phyloP scores from a whole-genome alignment of 163 green algal genomes.

The Coccomyxa subellipsoidea region DNA sequence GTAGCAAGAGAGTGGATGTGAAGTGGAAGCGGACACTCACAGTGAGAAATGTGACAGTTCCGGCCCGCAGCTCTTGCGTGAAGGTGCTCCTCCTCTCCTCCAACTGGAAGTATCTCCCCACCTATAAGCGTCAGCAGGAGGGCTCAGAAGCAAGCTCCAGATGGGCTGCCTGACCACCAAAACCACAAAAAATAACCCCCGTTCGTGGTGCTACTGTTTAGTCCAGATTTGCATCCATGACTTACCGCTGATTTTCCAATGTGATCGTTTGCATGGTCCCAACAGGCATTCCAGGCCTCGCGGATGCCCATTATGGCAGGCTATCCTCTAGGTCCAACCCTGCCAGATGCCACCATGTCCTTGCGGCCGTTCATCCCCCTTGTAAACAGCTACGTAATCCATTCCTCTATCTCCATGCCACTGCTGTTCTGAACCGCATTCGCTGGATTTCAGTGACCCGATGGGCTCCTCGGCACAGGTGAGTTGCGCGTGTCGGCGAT shows the following conservation, averaged over 20 bases:
- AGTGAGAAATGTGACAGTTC: conserved; percentile 77
- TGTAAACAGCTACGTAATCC: too few species aligned
- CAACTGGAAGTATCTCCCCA: conserved; percentile 59
- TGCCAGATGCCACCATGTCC: background rate
- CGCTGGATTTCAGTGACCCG: too few species aligned
- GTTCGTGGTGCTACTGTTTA: too few species aligned
- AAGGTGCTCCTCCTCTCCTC: conserved; percentile 50
- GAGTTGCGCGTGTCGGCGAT: too few species aligned
- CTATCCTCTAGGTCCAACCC: background rate
- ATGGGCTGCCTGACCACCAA: too few species aligned
- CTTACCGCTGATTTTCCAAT: background rate
- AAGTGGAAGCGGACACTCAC: conserved; percentile 22
- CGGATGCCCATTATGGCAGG: background rate
- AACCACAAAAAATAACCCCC: too few species aligned
- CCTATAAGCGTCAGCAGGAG: conserved; percentile 24
- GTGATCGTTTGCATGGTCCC: conserved; percentile 4
- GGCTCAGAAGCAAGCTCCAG: too few species aligned
- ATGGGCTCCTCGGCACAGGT: too few species aligned
- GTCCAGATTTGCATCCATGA: background rate
- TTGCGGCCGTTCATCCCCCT: background rate
- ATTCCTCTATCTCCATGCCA: too few species aligned
- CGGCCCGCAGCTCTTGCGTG: conserved; percentile 61
- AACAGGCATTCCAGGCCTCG: background rate
- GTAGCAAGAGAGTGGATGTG: conserved; percentile 18
- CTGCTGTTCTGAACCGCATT: too few species aligned